phyloP scores from a whole-genome alignment of 805 yeast genomes.

The Zygosaccharomyces siamensis region DNA sequence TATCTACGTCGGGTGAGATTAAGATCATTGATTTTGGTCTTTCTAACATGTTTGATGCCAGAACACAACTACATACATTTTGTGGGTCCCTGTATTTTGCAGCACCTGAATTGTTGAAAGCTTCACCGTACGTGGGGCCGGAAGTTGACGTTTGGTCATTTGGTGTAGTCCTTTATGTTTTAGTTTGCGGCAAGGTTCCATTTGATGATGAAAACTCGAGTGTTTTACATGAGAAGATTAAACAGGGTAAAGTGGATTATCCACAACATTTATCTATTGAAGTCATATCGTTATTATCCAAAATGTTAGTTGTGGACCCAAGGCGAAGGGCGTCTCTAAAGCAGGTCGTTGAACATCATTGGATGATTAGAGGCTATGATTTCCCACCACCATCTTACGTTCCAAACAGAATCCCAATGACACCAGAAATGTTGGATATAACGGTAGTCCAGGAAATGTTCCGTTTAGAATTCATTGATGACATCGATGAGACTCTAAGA shows the following conservation, averaged over 20 bases:
- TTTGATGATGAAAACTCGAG: conserved; percentile 94
- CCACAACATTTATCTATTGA: conserved; percentile 77
- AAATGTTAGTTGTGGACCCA: conserved; percentile 93
- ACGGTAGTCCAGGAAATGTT: conserved; percentile 72
- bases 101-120: conserved; percentile 92
- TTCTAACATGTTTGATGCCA: conserved; percentile 75
- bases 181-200: conserved; percentile 97
- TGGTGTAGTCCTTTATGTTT: conserved; percentile 91
- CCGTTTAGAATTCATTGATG: conserved; percentile 70
- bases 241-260: conserved; percentile 86
- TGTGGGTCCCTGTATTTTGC: conserved; percentile 98
- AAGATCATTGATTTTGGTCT: conserved; percentile 95
- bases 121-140: conserved; percentile 90
- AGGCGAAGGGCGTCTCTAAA: conserved; percentile 67
- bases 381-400: conserved; percentile 63
- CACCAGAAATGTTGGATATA: conserved; percentile 35
- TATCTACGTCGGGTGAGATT: conserved; percentile 87
- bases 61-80: conserved; percentile 75
- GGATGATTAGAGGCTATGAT: conserved; percentile 91
- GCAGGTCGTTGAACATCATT: conserved; percentile 83
- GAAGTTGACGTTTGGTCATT: conserved; percentile 98
- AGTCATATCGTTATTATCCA: conserved; percentile 70
- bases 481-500: conserved; percentile 48
- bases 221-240: conserved; percentile 88
- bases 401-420: conserved; percentile 73